phyloP scores from a whole-genome alignment of 1,139 yeast genomes.

The Diutina ranongensis region DNA sequence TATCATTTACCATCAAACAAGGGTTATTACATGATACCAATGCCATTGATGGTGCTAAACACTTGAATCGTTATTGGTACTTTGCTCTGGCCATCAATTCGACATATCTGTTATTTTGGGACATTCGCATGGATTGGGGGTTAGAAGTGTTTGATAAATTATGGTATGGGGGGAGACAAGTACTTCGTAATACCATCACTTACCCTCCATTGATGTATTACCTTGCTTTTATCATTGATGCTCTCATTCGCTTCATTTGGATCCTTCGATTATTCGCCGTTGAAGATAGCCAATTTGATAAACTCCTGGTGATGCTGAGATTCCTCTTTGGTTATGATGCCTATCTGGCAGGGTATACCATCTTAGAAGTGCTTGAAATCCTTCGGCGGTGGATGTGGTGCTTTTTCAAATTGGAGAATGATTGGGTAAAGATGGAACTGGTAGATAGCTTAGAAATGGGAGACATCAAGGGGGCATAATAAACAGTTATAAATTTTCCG shows the following conservation, averaged over 20 bases:
- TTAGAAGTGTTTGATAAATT: constrained; percentile 33
- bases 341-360: constrained; percentile 48
- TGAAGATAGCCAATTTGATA: constrained; percentile 11
- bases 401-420: constrained; percentile 71
- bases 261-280: constrained; percentile 36
- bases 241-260: constrained; percentile 67
- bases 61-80: constrained; percentile 34
- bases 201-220: constrained; percentile 17
- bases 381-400: constrained; percentile 86
- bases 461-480: constrained; percentile 3
- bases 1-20: constrained; percentile 27
- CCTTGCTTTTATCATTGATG: constrained; percentile 47
- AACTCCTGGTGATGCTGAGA: constrained; percentile 10
- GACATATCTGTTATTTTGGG: constrained; percentile 78
- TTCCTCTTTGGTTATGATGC: constrained; percentile 23
- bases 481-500: too few species aligned
- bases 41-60: constrained; percentile 12
- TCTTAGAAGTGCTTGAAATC: constrained; percentile 62
- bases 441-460: background rate
- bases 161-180: constrained; percentile 9
- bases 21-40: constrained; percentile 8
- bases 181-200: constrained; percentile 16
- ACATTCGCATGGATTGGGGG: constrained; percentile 81
- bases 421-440: constrained; percentile 33
- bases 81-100: constrained; percentile 51